Conservation (phyloP, 2,329 filamentous ascomycete genomes). For the Tetracladium maxilliforme region DNA sequence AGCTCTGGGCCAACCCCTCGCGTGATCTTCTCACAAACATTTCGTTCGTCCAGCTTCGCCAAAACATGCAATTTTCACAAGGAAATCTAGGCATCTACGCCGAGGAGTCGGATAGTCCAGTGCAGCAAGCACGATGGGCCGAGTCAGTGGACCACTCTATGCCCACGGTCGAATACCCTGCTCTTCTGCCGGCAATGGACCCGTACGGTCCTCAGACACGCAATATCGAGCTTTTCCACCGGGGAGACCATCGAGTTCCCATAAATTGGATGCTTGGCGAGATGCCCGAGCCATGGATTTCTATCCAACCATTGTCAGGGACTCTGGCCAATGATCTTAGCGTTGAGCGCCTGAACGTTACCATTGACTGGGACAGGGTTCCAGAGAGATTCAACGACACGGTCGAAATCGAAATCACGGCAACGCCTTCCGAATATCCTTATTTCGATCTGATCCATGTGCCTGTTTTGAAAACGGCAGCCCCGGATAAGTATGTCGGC, state of each 20-base stretch:
- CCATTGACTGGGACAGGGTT: slow-evolving; percentile 22
- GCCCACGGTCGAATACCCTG: slow-evolving; percentile 29
- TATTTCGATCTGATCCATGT: too few relatives aligned
- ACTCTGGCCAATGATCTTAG: slow-evolving; percentile 16
- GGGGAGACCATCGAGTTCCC: slow-evolving; percentile 18
- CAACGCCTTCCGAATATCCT: too few relatives aligned
- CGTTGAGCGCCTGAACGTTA: slow-evolving; percentile 20
- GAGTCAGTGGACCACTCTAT: too few relatives aligned
- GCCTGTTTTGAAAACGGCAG: too few relatives aligned
- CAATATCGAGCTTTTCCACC: slow-evolving; percentile 28
- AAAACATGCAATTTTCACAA: slow-evolving; percentile 26
- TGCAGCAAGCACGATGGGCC: too few relatives aligned
- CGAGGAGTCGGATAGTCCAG: slow-evolving; percentile 38
- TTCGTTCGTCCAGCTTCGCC: slow-evolving; percentile 31
- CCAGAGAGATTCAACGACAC: slow-evolving; percentile 14
- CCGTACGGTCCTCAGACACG: slow-evolving; percentile 10
- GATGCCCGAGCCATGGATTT: slow-evolving; percentile 17
- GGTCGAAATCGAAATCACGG: slow-evolving; percentile 15
- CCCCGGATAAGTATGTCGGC: too few relatives aligned
- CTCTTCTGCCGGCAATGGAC: slow-evolving; percentile 7
- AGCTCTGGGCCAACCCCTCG: slow-evolving; percentile 37
- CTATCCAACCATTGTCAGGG: slow-evolving; percentile 16
- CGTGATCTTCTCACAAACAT: slow-evolving; percentile 28
- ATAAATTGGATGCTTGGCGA: slow-evolving; percentile 18
- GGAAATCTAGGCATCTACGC: slow-evolving; percentile 32